phyloP scores from a whole-genome alignment of 1,284 basidiomycete species.

The Hymenochaete sp. region DNA sequence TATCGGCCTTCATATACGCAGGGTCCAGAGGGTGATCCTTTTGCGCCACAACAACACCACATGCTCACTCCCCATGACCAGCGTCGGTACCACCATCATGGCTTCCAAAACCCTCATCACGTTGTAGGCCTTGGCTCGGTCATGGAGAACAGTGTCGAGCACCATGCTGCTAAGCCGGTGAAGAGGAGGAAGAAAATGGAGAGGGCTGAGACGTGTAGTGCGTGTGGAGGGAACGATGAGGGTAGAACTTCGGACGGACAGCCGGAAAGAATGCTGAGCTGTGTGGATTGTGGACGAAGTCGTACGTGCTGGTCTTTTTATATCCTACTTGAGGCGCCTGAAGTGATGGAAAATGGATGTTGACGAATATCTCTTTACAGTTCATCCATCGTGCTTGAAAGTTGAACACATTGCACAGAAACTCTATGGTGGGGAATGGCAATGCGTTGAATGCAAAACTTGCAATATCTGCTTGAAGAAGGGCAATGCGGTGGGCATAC shows the following conservation, averaged over 20 bases:
- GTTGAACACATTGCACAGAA: constrained; percentile 43
- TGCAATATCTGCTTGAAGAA: constrained; percentile 85
- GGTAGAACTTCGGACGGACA: constrained; percentile 44
- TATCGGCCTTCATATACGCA: constrained; percentile 25
- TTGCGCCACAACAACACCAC: constrained; percentile 32
- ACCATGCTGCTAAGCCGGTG: constrained; percentile 23
- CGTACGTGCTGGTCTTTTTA: constrained; percentile 30
- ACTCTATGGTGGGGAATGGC: constrained; percentile 72
- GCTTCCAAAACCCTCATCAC: no score
- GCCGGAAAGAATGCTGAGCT: constrained; percentile 60
- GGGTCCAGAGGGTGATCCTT: constrained; percentile 73
- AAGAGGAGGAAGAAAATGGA: constrained; percentile 21
- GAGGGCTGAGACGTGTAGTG: constrained; percentile 55
- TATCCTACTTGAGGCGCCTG: background rate
- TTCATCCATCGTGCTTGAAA: constrained; percentile 73
- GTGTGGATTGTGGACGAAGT: constrained; percentile 58
- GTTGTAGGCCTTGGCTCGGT: no score
- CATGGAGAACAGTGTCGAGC: no score
- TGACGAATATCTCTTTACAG: no score
- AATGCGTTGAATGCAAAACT: constrained; percentile 87
- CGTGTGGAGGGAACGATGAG: constrained; percentile 58
- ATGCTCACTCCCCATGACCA: constrained; percentile 27
- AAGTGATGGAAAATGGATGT: no score
- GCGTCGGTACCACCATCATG: no score
- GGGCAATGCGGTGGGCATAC: constrained; percentile 76